phyloP scores from a whole-genome alignment of 208 protist genomes.

The Leishmania major region DNA sequence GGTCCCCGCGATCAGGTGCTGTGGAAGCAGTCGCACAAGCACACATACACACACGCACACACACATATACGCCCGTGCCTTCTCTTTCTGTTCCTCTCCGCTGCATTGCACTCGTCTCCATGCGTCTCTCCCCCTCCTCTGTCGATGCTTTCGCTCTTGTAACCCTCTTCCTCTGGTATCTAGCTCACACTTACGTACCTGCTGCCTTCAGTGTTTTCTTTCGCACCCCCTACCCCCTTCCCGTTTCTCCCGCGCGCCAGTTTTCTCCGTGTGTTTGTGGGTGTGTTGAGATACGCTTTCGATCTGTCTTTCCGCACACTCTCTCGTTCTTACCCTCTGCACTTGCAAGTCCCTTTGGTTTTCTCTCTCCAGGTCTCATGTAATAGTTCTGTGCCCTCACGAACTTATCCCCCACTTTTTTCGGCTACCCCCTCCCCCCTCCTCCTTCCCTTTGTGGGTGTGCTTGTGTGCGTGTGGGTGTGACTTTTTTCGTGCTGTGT shows the following conservation, averaged over 20 bases:
- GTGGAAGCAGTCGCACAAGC: background rate
- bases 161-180: background rate
- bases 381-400: conserved; percentile 4
- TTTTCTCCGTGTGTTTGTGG: background rate
- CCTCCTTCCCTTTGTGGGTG: background rate
- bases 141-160: background rate
- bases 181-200: conserved; percentile 1
- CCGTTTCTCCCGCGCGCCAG: background rate
- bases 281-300: background rate
- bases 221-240: background rate
- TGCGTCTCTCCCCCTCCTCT: background rate
- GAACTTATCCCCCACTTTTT: background rate
- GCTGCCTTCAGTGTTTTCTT: background rate
- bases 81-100: background rate
- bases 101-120: background rate
- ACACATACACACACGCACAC: background rate
- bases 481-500: conserved; percentile 3
- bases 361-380: background rate
- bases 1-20: background rate
- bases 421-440: background rate
- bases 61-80: background rate
- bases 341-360: background rate
- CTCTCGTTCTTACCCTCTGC: background rate
- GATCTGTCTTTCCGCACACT: background rate
- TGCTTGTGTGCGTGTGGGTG: background rate